Conservation (phyloP, 75 land plant genomes). For the Isoetes taiwanensis region DNA sequence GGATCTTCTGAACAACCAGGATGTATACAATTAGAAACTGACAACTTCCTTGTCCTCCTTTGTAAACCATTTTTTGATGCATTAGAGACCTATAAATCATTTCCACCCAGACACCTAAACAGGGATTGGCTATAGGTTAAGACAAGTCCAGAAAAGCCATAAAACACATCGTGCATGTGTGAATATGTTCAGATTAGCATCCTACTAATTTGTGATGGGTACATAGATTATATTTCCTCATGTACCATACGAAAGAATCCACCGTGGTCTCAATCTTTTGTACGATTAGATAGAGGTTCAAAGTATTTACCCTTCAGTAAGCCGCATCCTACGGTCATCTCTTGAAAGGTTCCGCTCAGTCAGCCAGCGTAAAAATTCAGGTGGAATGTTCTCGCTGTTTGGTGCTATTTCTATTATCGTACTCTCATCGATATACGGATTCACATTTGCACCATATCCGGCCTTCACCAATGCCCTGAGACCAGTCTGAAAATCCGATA, state of each 20-base stretch:
- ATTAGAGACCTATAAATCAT: too few species aligned
- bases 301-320: slow-evolving; percentile 24
- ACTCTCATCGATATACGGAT: not conserved
- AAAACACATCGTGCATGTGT: not conserved
- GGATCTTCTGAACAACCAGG: too few species aligned
- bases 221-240: not conserved
- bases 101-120: too few species aligned
- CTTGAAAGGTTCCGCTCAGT: slow-evolving; percentile 18
- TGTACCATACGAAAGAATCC: not conserved
- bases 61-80: too few species aligned
- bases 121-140: not conserved
- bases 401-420: not conserved
- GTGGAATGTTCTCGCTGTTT: slow-evolving; percentile 10
- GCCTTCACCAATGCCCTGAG: slow-evolving; percentile 5
- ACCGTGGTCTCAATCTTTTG: too few species aligned
- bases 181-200: not conserved
- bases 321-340: slow-evolving; percentile 25
- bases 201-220: not conserved
- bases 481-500: not conserved
- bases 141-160: not conserved
- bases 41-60: too few species aligned
- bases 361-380: slow-evolving; percentile 22
- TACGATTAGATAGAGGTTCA: not conserved
- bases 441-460: not conserved
- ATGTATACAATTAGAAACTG: too few species aligned